Conservation (phyloP, 2,329 filamentous ascomycete species). For the Arthroderma sp. region DNA sequence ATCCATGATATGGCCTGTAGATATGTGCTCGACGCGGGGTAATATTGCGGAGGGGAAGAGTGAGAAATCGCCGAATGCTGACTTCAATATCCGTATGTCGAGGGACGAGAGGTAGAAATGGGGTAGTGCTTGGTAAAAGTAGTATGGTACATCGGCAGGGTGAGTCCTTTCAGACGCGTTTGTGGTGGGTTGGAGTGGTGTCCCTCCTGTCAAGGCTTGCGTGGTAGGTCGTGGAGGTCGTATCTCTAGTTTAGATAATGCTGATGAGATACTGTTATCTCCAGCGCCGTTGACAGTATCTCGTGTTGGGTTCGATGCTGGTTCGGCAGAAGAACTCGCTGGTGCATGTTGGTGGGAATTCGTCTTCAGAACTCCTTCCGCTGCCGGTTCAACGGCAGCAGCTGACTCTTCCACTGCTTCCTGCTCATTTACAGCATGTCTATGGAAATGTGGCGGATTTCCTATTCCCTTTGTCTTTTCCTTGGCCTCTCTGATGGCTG, state of each 20-base stretch:
- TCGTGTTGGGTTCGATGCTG: conserved; percentile 12
- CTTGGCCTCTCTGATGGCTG: conserved; percentile 60
- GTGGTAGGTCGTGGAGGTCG: background rate
- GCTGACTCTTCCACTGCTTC: conserved; percentile 25
- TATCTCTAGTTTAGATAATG: conserved; percentile 12
- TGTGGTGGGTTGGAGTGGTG: background rate
- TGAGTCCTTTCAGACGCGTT: conserved; percentile 13
- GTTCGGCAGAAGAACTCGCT: conserved; percentile 31
- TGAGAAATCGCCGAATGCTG: conserved; percentile 72
- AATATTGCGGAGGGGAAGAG: conserved; percentile 75
- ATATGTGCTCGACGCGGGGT: conserved; percentile 78
- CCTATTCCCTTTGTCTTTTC: conserved; percentile 60
- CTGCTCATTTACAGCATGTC: conserved; percentile 36
- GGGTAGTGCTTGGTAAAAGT: conserved; percentile 76
- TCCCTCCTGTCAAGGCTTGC: background rate
- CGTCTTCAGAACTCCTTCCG: conserved; percentile 40
- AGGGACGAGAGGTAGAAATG: conserved; percentile 84
- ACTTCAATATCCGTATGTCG: conserved; percentile 84
- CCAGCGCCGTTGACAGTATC: background rate
- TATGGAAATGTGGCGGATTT: conserved; percentile 46
- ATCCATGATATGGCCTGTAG: conserved; percentile 75
- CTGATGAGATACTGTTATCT: conserved; percentile 9
- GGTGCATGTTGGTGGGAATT: conserved; percentile 39
- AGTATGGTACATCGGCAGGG: conserved; percentile 50
- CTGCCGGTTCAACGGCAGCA: conserved; percentile 34